A percentile compares a stretch with the other conserved stretches of the same genome.
These are phyloP conservation scores for Gigaspora rosea DNA, from an alignment of 192 early-diverging fungal genomes.

Conservation along the genomic window DNA sequence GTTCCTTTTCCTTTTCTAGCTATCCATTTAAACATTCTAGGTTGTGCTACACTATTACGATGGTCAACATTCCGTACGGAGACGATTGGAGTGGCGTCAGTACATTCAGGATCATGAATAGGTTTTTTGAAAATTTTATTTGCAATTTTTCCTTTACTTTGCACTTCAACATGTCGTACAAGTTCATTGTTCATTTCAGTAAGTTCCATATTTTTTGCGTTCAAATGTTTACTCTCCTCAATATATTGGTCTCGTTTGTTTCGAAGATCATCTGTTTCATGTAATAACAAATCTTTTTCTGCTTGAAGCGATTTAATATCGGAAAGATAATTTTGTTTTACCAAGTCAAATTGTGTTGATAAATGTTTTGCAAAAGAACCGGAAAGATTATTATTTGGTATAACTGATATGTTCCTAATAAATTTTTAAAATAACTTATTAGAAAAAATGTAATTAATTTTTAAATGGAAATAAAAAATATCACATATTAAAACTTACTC, in stretches of 20 bases:
- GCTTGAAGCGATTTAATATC: slow-evolving; percentile 50
- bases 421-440: neutral
- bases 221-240: slow-evolving; percentile 55
- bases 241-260: slow-evolving; percentile 52
- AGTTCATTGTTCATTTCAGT: slow-evolving; percentile 60
- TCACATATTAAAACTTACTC: slow-evolving; percentile 25
- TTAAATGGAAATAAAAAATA: neutral
- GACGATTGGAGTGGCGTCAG: slow-evolving; percentile 24
- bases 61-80: slow-evolving; percentile 31
- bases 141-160: slow-evolving; percentile 23
- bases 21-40: slow-evolving; percentile 60
- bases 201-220: slow-evolving; percentile 55
- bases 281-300: slow-evolving; percentile 48
- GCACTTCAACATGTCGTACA: slow-evolving; percentile 43
- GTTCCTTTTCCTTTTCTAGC: slow-evolving; percentile 40
- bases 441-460: neutral
- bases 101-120: neutral
- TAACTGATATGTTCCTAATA: slow-evolving; percentile 8
- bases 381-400: slow-evolving; percentile 9
- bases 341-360: slow-evolving; percentile 44
- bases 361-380: slow-evolving; percentile 36
- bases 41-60: slow-evolving; percentile 42
- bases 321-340: slow-evolving; percentile 46
- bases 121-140: slow-evolving; percentile 29
- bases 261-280: slow-evolving; percentile 46